Evolutionary conservation across 805 yeast species (phyloP).

Genomic region (Jamesozyma piceae): DNA sequence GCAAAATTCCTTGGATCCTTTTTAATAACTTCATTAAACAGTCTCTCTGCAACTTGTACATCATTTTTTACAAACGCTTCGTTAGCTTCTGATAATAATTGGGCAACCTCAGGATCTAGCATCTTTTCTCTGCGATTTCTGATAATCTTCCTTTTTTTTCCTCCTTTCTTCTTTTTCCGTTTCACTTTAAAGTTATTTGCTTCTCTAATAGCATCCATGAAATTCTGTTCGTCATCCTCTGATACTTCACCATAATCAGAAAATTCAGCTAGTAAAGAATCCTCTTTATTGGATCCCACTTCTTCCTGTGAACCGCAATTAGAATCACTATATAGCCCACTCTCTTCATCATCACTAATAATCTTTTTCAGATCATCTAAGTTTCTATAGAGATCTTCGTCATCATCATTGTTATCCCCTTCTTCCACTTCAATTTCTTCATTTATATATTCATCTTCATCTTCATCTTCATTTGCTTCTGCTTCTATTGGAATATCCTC

Average conservation of each 20-base stretch:
- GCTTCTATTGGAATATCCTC: neutral
- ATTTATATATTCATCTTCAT: constrained; percentile 9
- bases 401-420: constrained; percentile 13
- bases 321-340: constrained; percentile 5
- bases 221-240: constrained; percentile 36
- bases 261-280: constrained; percentile 31
- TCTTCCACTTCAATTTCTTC: constrained; percentile 14
- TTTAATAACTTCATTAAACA: constrained; percentile 62
- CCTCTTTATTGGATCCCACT: constrained; percentile 23
- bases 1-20: constrained; percentile 68
- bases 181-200: constrained; percentile 53
- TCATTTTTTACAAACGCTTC: constrained; percentile 67
- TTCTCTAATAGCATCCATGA: constrained; percentile 55
- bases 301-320: constrained; percentile 3
- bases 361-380: constrained; percentile 27
- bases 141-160: constrained; percentile 20
- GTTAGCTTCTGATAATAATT: constrained; percentile 61
- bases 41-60: constrained; percentile 46
- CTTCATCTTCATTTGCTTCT: neutral
- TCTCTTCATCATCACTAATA: constrained; percentile 12
- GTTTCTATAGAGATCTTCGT: constrained; percentile 24
- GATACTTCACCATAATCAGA: constrained; percentile 32
- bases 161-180: constrained; percentile 29
- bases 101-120: constrained; percentile 64
- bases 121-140: constrained; percentile 32